Base-by-base conservation (phyloP, 2,329 filamentous ascomycete species). In the Thielaviopsis populi region DNA sequence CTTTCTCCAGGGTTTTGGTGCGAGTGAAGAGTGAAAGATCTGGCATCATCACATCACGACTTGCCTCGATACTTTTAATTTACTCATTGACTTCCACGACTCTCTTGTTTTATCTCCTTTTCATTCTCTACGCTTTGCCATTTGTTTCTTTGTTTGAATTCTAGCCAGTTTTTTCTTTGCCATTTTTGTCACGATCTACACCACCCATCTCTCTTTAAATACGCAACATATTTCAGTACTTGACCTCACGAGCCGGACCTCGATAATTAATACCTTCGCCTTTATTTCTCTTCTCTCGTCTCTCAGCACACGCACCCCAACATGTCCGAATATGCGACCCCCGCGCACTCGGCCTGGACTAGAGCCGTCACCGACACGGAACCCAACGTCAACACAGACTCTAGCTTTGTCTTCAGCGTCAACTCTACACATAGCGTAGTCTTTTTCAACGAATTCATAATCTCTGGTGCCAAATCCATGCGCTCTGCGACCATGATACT, bases 401-500 rank as follows among this genome's bases (percentile, higher is more conserved):
- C 60, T 33, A 56, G 42, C 27, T 30, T 40, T 24, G 59, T 37
- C 43, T 72, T 71, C 65, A 69, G 69, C 65, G 67, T 69, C 68
- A 81, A 79, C 69, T 73, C 74, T 40, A 77, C 78, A 5, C 75
- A 75, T 43, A 62, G 56, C 46, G 63, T 62, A 46, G 72, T 75
- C 46, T 71, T 80, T 67, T 76, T 80, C 68, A 79, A 80, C 69
- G 71, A 80, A 67, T 75, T 83, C 68, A 76, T 74, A 65, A 80
- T 82, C 67, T 76, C 77, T 37, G 75, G 78, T 17, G 78, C 78
- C 67, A 83, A 79, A 69, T 84, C 82, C 41, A 76, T 84, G 69
- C 77, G 83, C 68, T 83, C 80, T 19, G 84, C 82, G 27, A 82
- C 81, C 53, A 79, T 85, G 64, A 82, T 85, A 66, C 75, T 86